Evolutionary conservation across 352 stramenopile genomes (phyloP).

Genomic region (Phytophthora ohioensis): DNA sequence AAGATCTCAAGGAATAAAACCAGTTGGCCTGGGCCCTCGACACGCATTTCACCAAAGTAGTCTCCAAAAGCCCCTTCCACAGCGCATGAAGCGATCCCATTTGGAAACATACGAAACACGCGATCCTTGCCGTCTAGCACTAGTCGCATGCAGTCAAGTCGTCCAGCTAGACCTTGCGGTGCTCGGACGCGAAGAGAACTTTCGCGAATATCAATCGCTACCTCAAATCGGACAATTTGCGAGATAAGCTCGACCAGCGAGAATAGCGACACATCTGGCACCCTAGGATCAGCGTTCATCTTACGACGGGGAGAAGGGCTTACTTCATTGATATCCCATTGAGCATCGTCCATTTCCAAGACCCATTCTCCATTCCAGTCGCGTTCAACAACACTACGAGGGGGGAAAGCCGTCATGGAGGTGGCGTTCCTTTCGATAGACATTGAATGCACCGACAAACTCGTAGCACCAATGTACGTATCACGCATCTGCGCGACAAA

Average conservation of each 20-base stretch:
- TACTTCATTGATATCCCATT: constrained; percentile 42
- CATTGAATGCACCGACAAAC: neutral
- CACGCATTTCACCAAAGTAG: constrained; percentile 68
- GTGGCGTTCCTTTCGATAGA: neutral
- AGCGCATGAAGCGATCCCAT: constrained; percentile 54
- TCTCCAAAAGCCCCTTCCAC: constrained; percentile 62
- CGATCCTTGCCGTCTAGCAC: constrained; percentile 70
- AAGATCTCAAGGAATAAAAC: constrained; percentile 66
- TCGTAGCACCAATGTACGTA: constrained; percentile 49
- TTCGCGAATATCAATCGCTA: constrained; percentile 51
- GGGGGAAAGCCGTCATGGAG: constrained; percentile 16
- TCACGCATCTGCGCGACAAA: constrained; percentile 79
- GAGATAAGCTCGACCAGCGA: constrained; percentile 58
- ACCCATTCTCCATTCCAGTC: constrained; percentile 65
- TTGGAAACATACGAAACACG: constrained; percentile 65
- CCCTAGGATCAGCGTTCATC: constrained; percentile 2
- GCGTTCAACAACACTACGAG: constrained; percentile 47
- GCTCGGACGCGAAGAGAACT: constrained; percentile 51
- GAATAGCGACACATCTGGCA: constrained; percentile 47
- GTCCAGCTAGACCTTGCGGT: constrained; percentile 34
- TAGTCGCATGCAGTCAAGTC: constrained; percentile 50
- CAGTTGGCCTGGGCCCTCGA: constrained; percentile 50
- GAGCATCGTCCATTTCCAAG: constrained; percentile 54
- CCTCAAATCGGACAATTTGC: constrained; percentile 52
- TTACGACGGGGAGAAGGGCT: constrained; percentile 1